Percentiles rank a stretch among this genome's conserved stretches.
phyloP scores from a whole-genome alignment of 768 basidiomycete species.

The Auriscalpium microsporum region DNA sequence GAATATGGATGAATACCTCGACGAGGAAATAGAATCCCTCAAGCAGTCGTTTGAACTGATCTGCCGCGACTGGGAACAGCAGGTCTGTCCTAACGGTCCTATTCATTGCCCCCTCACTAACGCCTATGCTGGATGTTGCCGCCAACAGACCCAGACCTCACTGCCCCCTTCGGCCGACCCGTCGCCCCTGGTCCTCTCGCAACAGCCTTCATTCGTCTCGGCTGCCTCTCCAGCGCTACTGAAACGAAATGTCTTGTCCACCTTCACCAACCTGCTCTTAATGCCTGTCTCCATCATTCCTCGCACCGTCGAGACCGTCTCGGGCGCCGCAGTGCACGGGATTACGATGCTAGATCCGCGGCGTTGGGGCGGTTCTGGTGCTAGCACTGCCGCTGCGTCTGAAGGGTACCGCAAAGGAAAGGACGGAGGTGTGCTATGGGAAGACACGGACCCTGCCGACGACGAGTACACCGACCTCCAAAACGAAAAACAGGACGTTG shows the following conservation, averaged over 20 bases:
- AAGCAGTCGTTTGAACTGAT: conserved; percentile 67
- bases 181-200: background rate
- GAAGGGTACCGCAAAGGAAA: conserved; percentile 9
- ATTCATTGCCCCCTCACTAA: background rate
- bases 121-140: background rate
- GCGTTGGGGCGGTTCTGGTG: conserved; percentile 56
- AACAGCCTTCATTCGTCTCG: conserved; percentile 12
- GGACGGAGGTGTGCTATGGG: conserved; percentile 13
- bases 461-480: conserved; percentile 25
- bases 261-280: conserved; percentile 83
- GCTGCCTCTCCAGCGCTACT: conserved; percentile 66
- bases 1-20: conserved; percentile 96
- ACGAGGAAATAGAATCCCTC: conserved; percentile 82
- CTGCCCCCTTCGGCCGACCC: conserved; percentile 6
- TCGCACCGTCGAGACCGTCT: conserved; percentile 54
- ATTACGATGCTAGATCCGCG: conserved; percentile 87
- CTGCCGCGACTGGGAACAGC: conserved; percentile 73
- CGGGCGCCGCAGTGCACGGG: conserved; percentile 73
- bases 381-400: conserved; percentile 3
- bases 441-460: conserved; percentile 2
- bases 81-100: conserved; percentile 34
- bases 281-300: conserved; percentile 97
- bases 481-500: conserved; percentile 14
- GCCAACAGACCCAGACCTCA: background rate
- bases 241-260: conserved; percentile 87